These are phyloP conservation scores for Pleurotus djamor DNA, from an alignment of 768 basidiomycete species.

Conservation along the genomic window DNA sequence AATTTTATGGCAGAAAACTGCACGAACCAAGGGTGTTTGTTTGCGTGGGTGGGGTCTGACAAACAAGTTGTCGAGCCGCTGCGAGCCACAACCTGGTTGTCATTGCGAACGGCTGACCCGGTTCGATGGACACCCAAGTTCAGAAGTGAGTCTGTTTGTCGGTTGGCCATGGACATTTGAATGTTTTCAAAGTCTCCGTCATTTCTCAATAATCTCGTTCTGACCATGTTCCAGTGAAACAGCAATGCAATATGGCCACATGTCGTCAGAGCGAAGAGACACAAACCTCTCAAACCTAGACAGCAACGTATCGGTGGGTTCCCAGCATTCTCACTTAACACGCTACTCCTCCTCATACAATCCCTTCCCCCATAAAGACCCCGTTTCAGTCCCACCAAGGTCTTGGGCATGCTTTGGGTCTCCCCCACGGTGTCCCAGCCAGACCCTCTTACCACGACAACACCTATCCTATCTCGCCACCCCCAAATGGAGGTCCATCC, in stretches of 20 bases:
- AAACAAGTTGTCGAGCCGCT: constrained; percentile 27
- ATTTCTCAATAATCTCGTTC: constrained; percentile 9
- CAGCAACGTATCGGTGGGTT: constrained; percentile 57
- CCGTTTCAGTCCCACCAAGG: constrained; percentile 57
- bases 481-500: constrained; percentile 23
- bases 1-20: neutral
- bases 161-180: neutral
- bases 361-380: constrained; percentile 32
- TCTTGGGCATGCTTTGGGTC: constrained; percentile 59
- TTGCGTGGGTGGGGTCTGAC: constrained; percentile 19
- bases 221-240: constrained; percentile 43
- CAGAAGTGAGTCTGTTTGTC: constrained; percentile 31
- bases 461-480: constrained; percentile 33
- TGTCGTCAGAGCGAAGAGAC: constrained; percentile 50
- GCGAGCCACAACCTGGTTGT: constrained; percentile 19
- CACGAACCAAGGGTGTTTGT: constrained; percentile 1
- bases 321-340: constrained; percentile 18
- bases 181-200: neutral
- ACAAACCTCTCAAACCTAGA: constrained; percentile 52
- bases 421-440: constrained; percentile 37
- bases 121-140: constrained; percentile 38
- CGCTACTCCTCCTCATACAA: constrained; percentile 17
- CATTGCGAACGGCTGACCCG: constrained; percentile 15
- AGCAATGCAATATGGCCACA: constrained; percentile 60
- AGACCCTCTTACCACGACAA: constrained; percentile 24